These are phyloP conservation scores for Aspergillus uvarum DNA, from an alignment of 2,329 filamentous ascomycete genomes.

Conservation along the genomic window DNA sequence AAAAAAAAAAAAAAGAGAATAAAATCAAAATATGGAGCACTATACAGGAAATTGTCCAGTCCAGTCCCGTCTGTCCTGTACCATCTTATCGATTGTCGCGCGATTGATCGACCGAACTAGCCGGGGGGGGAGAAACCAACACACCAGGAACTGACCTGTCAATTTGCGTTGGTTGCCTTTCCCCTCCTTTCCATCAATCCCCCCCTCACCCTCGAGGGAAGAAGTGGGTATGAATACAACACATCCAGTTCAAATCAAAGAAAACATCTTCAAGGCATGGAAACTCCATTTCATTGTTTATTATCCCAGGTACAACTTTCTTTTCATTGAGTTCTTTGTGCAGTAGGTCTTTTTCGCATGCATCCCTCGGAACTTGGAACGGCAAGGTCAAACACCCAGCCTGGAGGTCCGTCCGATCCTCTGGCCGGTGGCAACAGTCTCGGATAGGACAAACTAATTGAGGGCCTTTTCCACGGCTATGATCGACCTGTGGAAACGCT, in stretches of 20 bases:
- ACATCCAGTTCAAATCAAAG: not conserved
- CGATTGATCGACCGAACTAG: conserved; percentile 2
- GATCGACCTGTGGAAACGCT: conserved; percentile 19
- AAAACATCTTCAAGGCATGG: not conserved
- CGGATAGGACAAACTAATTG: conserved; percentile 1
- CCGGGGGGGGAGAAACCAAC: not conserved
- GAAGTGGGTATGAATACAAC: no score
- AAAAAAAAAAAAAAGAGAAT: not conserved
- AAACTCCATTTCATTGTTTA: not conserved
- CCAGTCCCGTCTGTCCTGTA: not conserved
- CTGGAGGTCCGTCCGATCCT: no score
- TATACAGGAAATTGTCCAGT: not conserved
- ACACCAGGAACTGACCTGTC: conserved; percentile 10
- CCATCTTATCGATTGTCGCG: not conserved
- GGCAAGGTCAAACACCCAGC: not conserved
- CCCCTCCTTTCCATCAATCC: not conserved
- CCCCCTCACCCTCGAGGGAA: no score
- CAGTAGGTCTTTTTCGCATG: not conserved
- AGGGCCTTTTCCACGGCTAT: conserved; percentile 7
- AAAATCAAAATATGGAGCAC: no score
- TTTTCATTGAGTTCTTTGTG: not conserved
- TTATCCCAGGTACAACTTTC: not conserved
- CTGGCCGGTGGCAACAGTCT: conserved; percentile 5
- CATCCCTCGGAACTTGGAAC: not conserved
- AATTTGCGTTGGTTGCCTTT: not conserved